Conservation (phyloP, 2,329 filamentous ascomycete species). For the Aspergillus costaricaensis region DNA sequence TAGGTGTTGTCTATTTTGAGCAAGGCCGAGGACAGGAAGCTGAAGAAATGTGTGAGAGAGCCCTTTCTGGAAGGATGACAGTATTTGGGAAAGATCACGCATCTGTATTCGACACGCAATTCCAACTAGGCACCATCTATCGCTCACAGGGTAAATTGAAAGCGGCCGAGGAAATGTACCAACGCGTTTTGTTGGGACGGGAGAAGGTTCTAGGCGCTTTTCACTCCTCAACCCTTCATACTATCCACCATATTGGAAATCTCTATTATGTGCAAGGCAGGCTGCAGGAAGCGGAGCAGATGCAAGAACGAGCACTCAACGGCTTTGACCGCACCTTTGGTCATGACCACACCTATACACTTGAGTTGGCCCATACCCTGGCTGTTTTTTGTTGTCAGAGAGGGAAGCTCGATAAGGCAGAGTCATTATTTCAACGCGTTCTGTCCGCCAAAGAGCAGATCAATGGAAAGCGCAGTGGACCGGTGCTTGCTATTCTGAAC, state of each 20-base stretch:
- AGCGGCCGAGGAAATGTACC: conserved; percentile 27
- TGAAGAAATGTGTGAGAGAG: neutral
- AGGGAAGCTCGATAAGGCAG: neutral
- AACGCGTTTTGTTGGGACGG: conserved; percentile 23
- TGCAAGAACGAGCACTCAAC: conserved; percentile 17
- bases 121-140: conserved; percentile 21
- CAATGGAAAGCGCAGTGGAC: neutral
- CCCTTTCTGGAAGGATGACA: neutral
- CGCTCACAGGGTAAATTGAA: conserved; percentile 23
- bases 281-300: neutral
- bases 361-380: neutral
- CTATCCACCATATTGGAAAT: neutral
- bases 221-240: neutral
- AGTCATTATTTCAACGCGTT: neutral
- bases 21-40: conserved; percentile 2
- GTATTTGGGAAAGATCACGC: conserved; percentile 5
- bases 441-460: neutral
- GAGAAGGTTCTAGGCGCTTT: conserved; percentile 17
- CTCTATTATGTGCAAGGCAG: neutral
- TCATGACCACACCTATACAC: neutral
- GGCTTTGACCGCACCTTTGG: neutral
- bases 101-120: conserved; percentile 8
- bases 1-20: conserved; percentile 18
- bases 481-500: neutral
- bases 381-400: neutral